Percentiles rank a stretch among this genome's conserved stretches.
Evolutionary conservation across 768 basidiomycete genomes (phyloP).

Genomic region (Lactifluus volemus): DNA sequence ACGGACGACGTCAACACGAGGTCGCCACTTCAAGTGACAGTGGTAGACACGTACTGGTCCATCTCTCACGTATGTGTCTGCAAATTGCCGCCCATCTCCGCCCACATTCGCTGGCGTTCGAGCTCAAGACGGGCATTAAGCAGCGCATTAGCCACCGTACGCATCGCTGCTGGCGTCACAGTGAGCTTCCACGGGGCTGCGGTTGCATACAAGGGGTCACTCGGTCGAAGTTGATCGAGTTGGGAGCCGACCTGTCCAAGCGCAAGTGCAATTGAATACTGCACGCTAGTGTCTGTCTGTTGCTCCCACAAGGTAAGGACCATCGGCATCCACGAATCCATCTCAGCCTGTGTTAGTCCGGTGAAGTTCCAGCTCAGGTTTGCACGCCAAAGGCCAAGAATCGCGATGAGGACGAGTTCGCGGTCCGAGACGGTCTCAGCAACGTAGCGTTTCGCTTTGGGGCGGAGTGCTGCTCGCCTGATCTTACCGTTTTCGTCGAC

Average conservation of each 20-base stretch:
- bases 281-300: conserved; percentile 54
- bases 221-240: conserved; percentile 35
- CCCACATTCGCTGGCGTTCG: conserved; percentile 61
- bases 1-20: not conserved
- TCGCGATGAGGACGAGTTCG: conserved; percentile 59
- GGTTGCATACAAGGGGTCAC: conserved; percentile 30
- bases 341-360: conserved; percentile 33
- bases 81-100: conserved; percentile 43
- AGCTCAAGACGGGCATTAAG: conserved; percentile 50
- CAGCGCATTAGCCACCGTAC: conserved; percentile 49
- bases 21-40: not conserved
- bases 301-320: conserved; percentile 52
- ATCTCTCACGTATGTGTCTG: conserved; percentile 37
- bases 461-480: conserved; percentile 45
- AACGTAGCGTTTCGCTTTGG: conserved; percentile 50
- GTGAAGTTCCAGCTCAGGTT: conserved; percentile 47
- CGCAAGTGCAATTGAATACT: conserved; percentile 48
- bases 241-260: conserved; percentile 38
- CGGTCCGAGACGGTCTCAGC: conserved; percentile 55
- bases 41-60: conserved; percentile 2
- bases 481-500: conserved; percentile 47
- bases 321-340: conserved; percentile 39
- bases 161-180: conserved; percentile 24
- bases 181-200: conserved; percentile 39
- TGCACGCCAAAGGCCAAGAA: conserved; percentile 62